These are phyloP conservation scores for Ilex paraguariensis DNA, from an alignment of 305 asterid genomes.

Conservation along the genomic window DNA sequence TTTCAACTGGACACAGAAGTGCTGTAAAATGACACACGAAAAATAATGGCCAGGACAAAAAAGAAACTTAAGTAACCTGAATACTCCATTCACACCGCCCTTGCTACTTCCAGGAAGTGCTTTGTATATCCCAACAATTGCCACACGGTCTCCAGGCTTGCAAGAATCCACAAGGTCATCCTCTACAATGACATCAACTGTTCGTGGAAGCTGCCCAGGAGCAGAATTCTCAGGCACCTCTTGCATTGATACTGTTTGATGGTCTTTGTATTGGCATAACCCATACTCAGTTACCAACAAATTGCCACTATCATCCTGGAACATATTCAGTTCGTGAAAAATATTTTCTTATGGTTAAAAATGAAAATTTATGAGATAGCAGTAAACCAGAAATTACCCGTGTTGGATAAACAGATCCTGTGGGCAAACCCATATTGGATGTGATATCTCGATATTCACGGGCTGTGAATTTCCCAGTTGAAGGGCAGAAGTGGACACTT, in stretches of 20 bases:
- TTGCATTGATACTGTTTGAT: constrained; percentile 93
- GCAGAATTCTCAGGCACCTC: constrained; percentile 98
- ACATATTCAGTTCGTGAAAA: constrained; percentile 12
- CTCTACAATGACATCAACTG: constrained; percentile 85
- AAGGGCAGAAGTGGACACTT: constrained; percentile 92
- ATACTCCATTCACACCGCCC: constrained; percentile 93
- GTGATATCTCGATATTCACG: constrained; percentile 95
- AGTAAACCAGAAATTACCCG: constrained; percentile 46
- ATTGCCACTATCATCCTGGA: constrained; percentile 91
- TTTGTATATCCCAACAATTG: constrained; percentile 91
- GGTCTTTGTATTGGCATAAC: constrained; percentile 83
- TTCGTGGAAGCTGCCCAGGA: constrained; percentile 97
- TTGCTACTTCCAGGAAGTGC: constrained; percentile 89
- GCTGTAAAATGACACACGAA: neutral
- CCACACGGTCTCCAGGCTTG: constrained; percentile 98
- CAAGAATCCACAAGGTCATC: constrained; percentile 96
- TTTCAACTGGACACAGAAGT: neutral
- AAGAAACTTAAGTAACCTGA: constrained; percentile 48
- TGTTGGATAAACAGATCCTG: constrained; percentile 96
- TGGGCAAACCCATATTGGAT: constrained; percentile 89
- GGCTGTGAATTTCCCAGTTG: constrained; percentile 61
- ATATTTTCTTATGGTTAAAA: neutral
- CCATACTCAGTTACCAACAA: constrained; percentile 95
- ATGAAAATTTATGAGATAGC: constrained; percentile 4
- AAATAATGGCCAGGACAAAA: neutral